Percentiles rank a stretch among this genome's conserved stretches.
These are phyloP conservation scores for Peronospora belbahrii DNA, from an alignment of 352 stramenopile genomes.

Conservation along the genomic window DNA sequence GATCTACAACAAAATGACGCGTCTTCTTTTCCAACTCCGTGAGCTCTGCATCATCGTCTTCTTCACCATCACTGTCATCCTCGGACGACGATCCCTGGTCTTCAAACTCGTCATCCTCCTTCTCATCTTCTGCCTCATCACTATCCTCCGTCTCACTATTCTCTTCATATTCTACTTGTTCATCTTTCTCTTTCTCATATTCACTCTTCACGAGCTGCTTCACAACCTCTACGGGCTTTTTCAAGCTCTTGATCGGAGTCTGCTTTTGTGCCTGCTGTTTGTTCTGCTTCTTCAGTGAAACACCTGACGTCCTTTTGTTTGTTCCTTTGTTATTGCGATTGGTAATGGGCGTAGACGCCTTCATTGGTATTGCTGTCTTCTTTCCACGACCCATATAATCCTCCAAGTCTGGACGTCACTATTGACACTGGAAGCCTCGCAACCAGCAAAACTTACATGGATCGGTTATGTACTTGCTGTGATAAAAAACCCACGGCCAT, in stretches of 20 bases:
- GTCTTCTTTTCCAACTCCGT: slow-evolving; percentile 79
- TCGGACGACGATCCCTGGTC: slow-evolving; percentile 82
- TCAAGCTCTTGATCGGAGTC: slow-evolving; percentile 1
- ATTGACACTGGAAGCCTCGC: slow-evolving; percentile 20
- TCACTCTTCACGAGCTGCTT: slow-evolving; percentile 18
- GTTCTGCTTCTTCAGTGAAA: slow-evolving; percentile 20
- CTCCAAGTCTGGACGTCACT: not conserved
- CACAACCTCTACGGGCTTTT: slow-evolving; percentile 15
- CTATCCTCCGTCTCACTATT: slow-evolving; percentile 49
- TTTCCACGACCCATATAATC: slow-evolving; percentile 33
- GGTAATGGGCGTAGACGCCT: slow-evolving; percentile 27
- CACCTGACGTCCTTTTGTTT: slow-evolving; percentile 22
- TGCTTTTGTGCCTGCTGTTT: slow-evolving; percentile 22
- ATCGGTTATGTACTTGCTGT: slow-evolving; percentile 8
- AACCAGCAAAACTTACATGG: slow-evolving; percentile 29
- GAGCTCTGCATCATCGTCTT: slow-evolving; percentile 62
- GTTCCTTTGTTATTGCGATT: slow-evolving; percentile 12
- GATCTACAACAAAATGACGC: slow-evolving; percentile 60
- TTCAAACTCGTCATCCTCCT: slow-evolving; percentile 70
- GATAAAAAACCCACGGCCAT: not conserved
- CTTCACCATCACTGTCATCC: slow-evolving; percentile 58
- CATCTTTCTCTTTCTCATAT: slow-evolving; percentile 15
- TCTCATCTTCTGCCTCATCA: slow-evolving; percentile 56
- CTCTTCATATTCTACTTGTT: slow-evolving; percentile 31
- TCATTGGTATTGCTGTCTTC: slow-evolving; percentile 27